These are phyloP conservation scores for Alternaria gaisen DNA, from an alignment of 2,329 filamentous ascomycete genomes.

Conservation along the genomic window DNA sequence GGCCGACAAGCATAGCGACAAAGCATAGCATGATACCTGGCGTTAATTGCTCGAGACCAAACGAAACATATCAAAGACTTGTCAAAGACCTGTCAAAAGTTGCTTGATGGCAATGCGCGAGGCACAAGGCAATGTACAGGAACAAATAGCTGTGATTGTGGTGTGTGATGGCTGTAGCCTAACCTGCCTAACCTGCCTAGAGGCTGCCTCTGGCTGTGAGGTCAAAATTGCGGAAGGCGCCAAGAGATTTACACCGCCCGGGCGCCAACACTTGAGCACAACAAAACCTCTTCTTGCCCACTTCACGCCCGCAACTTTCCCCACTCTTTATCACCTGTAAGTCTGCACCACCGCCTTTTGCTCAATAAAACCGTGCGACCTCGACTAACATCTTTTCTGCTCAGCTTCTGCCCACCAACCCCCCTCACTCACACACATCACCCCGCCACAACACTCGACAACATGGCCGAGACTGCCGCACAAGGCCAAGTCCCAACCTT, in stretches of 20 bases:
- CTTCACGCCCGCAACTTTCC: constrained; percentile 35
- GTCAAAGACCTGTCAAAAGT: not conserved
- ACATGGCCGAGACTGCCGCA: constrained; percentile 67
- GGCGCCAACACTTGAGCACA: constrained; percentile 42
- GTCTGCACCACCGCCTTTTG: constrained; percentile 26
- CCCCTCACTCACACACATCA: constrained; percentile 23
- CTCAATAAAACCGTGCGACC: constrained; percentile 21
- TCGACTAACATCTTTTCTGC: constrained; percentile 24
- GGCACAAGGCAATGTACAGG: not conserved
- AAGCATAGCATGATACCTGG: constrained; percentile 50
- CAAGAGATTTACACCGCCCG: constrained; percentile 39
- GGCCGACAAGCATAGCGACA: constrained; percentile 41
- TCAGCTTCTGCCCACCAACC: constrained; percentile 39
- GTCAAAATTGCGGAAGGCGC: constrained; percentile 27
- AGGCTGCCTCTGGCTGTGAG: constrained; percentile 24
- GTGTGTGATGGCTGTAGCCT: constrained; percentile 8
- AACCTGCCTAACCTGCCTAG: constrained; percentile 5
- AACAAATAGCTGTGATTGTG: not conserved
- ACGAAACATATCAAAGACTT: not conserved
- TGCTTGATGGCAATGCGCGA: not conserved
- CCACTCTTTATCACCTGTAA: constrained; percentile 40
- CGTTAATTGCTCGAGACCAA: constrained; percentile 27
- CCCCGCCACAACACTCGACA: constrained; percentile 46
- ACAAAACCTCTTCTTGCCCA: constrained; percentile 49
- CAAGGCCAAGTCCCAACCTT: constrained; percentile 74